Percentiles rank a stretch among this genome's conserved stretches.
phyloP scores from a whole-genome alignment of 495 filamentous ascomycete genomes.

The Filosporella fistucella region DNA sequence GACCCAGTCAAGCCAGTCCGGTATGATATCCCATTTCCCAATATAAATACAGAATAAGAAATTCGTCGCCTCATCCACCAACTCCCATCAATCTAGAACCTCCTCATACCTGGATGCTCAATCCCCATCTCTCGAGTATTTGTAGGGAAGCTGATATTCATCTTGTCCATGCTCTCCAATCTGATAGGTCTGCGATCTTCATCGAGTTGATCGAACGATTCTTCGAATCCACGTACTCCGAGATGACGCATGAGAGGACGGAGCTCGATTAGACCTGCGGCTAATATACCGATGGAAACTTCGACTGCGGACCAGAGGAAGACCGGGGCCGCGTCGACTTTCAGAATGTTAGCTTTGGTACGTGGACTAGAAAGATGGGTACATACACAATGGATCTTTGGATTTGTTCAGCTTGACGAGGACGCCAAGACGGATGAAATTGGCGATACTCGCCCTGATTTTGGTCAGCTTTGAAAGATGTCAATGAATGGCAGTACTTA shows the following conservation, averaged over 20 bases:
- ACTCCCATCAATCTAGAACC: too few relatives aligned
- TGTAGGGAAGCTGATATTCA: not conserved
- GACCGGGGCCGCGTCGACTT: conserved; percentile 11
- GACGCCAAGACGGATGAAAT: conserved; percentile 14
- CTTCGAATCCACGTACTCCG: conserved; percentile 8
- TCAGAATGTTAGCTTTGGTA: conserved; percentile 1
- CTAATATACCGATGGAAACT: conserved; percentile 14
- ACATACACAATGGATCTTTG: conserved; percentile 11
- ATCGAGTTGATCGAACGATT: conserved; percentile 1
- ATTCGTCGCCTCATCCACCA: too few relatives aligned
- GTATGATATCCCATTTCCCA: too few relatives aligned
- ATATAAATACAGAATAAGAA: too few relatives aligned
- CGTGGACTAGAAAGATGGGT: not conserved
- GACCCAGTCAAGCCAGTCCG: too few relatives aligned
- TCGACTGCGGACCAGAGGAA: conserved; percentile 16
- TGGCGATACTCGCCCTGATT: conserved; percentile 11
- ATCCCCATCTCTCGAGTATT: too few relatives aligned
- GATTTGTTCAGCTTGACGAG: conserved; percentile 6
- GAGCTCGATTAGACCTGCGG: conserved; percentile 12
- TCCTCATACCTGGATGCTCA: too few relatives aligned
- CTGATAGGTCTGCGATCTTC: conserved; percentile 13
- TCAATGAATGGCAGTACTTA: not conserved
- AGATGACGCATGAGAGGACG: conserved; percentile 4
- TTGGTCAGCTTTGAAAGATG: not conserved
- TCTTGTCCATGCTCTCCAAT: conserved; percentile 6